Percentiles rank a stretch among this genome's conserved stretches.
Evolutionary conservation across 129 eudicot species (phyloP).

Genomic region (Tagetes patula): DNA sequence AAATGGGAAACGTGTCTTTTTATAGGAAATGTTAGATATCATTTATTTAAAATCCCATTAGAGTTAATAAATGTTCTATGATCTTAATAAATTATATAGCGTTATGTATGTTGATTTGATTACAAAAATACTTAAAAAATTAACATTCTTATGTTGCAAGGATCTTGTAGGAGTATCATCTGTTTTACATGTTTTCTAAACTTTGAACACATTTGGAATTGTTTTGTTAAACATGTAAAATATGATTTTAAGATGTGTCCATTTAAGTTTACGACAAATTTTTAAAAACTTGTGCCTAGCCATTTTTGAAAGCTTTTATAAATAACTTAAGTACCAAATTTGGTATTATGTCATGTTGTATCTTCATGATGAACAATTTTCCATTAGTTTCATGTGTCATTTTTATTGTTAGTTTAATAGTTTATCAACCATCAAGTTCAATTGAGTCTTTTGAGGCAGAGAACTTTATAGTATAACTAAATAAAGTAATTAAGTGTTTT

Average conservation of each 20-base stretch:
- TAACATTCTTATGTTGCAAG: background rate
- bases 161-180: background rate
- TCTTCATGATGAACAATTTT: background rate
- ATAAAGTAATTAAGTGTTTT: no score
- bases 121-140: background rate
- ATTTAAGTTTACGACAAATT: background rate
- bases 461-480: no score
- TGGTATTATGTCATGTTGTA: background rate
- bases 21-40: conserved; percentile 5
- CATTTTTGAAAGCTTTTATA: background rate
- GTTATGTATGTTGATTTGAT: background rate
- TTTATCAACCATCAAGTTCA: background rate
- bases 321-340: background rate
- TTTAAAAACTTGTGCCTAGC: background rate
- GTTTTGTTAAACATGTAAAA: background rate
- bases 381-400: background rate
- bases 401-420: background rate
- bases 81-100: background rate
- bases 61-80: background rate
- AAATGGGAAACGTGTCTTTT: conserved; percentile 17
- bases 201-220: background rate
- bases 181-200: background rate
- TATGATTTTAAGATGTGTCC: background rate
- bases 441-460: no score
- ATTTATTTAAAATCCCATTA: background rate